phyloP scores from a whole-genome alignment of 2,329 filamentous ascomycete species.

The Cladorrhinum sp. region DNA sequence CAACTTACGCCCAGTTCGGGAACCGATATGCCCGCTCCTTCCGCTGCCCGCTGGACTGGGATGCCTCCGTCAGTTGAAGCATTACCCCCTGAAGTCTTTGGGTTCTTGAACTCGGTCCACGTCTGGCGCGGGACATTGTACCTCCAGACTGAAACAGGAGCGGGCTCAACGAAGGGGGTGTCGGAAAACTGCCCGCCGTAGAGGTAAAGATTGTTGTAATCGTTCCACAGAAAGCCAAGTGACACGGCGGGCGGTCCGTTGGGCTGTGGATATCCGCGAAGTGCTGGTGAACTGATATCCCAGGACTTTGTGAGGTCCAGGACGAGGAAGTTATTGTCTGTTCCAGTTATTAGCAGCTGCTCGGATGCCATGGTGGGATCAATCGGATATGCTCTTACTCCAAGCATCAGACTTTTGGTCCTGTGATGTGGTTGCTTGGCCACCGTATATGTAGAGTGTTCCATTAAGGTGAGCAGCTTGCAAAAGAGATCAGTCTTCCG shows the following conservation, averaged over 20 bases:
- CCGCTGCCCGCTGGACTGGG: conserved; percentile 65
- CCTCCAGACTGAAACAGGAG: conserved; percentile 64
- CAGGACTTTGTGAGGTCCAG: conserved; percentile 73
- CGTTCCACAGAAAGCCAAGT: conserved; percentile 74
- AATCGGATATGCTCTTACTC: conserved; percentile 50
- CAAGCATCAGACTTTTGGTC: conserved; percentile 63
- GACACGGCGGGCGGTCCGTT: conserved; percentile 69
- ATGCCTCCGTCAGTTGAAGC: conserved; percentile 55
- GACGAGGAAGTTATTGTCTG: conserved; percentile 68
- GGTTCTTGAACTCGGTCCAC: conserved; percentile 63
- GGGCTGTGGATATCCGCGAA: conserved; percentile 47
- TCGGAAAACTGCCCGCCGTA: conserved; percentile 75
- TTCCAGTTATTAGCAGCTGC: conserved; percentile 17
- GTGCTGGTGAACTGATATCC: conserved; percentile 60
- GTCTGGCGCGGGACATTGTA: conserved; percentile 58
- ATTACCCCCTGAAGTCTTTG: conserved; percentile 61
- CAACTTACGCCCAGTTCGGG: conserved; percentile 68
- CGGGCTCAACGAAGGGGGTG: conserved; percentile 53
- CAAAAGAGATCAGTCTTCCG: conserved; percentile 22
- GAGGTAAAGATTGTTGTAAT: conserved; percentile 65
- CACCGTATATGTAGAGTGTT: conserved; percentile 74
- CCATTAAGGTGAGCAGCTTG: conserved; percentile 66
- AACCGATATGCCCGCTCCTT: conserved; percentile 70
- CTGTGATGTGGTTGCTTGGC: conserved; percentile 56
- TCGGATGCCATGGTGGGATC: background rate